Base-by-base conservation (phyloP, 2,329 filamentous ascomycete species). In the Geosmithia flava region DNA sequence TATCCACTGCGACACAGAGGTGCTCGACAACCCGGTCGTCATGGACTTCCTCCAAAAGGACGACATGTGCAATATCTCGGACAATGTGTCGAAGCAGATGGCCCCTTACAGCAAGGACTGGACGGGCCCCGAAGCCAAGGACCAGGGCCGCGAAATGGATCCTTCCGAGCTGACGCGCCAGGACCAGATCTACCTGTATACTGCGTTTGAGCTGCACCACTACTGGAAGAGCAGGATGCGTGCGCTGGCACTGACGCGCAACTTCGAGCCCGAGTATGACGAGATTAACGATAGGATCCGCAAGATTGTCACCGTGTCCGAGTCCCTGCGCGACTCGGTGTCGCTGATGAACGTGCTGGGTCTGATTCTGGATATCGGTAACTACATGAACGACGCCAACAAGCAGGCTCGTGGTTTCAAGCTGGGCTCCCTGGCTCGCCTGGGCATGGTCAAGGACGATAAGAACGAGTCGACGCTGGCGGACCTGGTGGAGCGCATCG, bases 331-430 rank as follows among this genome's bases (percentile, higher is more conserved):
- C 45, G 89, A 95, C 61, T 96, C 90, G 1, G 88, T 95, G 23
- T 85, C 88, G 23, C 70, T 98, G 58, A 95, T 97, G 83, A 96
- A 95, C 55, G 89, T 98, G 44, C 79, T 98, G 49, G 90, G 91
- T 50, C 76, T 97, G 52, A 98, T 98, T 65, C 72, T 98, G 58
- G 91, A 96, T 64, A 95, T 98, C 60, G 93, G 93, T 65, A 98
- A 98, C 67, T 98, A 95, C 75, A 98, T 98, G 93, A 98, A 98
- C 72, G 93, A 97, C 62, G 85, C 90, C 48, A 97, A 96, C 69
- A 98, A 98, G 70, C 93, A 97, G 68, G 93, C 93, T 3, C 87
- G 85, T 50, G 93, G 93, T 53, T 98, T 98, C 82, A 98, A 98
- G 71, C 80, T 98, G 15, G 93, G 89, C 60, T 96, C 93, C 6